Evolutionary conservation across 1,139 yeast genomes (phyloP).

Genomic region (Yamadazyma trypodendri): DNA sequence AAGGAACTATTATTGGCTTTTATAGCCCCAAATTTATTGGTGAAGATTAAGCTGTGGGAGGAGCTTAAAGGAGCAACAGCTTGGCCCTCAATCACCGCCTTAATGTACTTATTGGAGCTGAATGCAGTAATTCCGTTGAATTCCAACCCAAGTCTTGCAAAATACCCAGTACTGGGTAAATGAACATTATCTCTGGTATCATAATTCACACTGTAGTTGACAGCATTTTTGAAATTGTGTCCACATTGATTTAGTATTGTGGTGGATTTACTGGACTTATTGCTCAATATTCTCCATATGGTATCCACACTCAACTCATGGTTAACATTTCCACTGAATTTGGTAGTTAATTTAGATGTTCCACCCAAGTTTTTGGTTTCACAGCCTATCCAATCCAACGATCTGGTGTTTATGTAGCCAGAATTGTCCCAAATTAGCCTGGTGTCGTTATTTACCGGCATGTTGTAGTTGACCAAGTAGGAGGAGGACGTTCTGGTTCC

Average conservation of each 20-base stretch:
- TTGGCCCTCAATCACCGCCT: constrained; percentile 49
- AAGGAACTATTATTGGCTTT: constrained; percentile 34
- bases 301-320: constrained; percentile 69
- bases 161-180: constrained; percentile 59
- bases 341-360: constrained; percentile 48
- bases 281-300: constrained; percentile 58
- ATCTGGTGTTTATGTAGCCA: constrained; percentile 57
- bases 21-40: constrained; percentile 54
- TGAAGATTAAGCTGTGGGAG: constrained; percentile 36
- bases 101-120: constrained; percentile 35
- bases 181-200: constrained; percentile 59
- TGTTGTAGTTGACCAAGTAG: constrained; percentile 58
- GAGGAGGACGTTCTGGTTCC: constrained; percentile 83
- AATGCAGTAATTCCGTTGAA: constrained; percentile 43
- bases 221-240: constrained; percentile 56
- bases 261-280: constrained; percentile 35
- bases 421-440: constrained; percentile 55
- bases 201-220: constrained; percentile 48
- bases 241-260: constrained; percentile 52
- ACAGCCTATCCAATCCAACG: constrained; percentile 59
- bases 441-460: constrained; percentile 59
- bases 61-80: constrained; percentile 28
- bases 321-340: constrained; percentile 25
- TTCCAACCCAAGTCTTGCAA: constrained; percentile 57
- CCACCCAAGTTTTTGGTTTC: constrained; percentile 63